Conservation (phyloP, 2,329 filamentous ascomycete genomes). For the Cladosporium colombiae region DNA sequence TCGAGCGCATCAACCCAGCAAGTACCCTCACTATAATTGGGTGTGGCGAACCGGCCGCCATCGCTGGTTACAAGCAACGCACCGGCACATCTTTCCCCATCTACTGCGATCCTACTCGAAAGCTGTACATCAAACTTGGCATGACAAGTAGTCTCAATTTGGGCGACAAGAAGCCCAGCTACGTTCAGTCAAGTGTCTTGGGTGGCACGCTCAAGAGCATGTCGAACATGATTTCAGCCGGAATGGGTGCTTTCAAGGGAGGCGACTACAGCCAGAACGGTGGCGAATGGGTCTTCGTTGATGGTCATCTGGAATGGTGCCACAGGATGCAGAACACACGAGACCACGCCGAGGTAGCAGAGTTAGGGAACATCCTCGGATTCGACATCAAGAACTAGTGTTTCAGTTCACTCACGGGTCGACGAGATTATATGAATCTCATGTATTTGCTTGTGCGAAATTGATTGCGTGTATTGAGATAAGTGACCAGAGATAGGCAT, state of each 20-base stretch:
- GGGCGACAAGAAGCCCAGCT: slow-evolving; percentile 32
- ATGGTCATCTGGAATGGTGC: slow-evolving; percentile 37
- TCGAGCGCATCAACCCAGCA: slow-evolving; percentile 27
- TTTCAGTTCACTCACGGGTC: slow-evolving; percentile 8
- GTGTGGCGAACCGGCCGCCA: slow-evolving; percentile 36
- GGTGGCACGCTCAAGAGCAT: slow-evolving; percentile 27
- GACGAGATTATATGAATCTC: not conserved
- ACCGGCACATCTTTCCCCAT: slow-evolving; percentile 35
- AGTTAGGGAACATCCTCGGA: slow-evolving; percentile 37
- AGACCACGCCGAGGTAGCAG: slow-evolving; percentile 38
- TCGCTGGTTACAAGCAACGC: slow-evolving; percentile 34
- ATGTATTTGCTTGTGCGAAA: not conserved
- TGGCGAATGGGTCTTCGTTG: slow-evolving; percentile 40
- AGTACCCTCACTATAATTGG: slow-evolving; percentile 38
- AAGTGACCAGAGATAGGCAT: not conserved
- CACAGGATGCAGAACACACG: slow-evolving; percentile 39
- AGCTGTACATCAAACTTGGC: slow-evolving; percentile 35
- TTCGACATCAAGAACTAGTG: slow-evolving; percentile 25
- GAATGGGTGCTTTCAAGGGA: slow-evolving; percentile 28
- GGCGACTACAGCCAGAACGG: slow-evolving; percentile 39
- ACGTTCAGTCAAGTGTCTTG: slow-evolving; percentile 29
- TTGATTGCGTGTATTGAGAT: not conserved
- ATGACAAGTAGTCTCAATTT: slow-evolving; percentile 33
- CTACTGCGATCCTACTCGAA: slow-evolving; percentile 37
- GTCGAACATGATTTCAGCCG: slow-evolving; percentile 29